phyloP scores from a whole-genome alignment of 352 stramenopile genomes.

The Nothophytophthora sp. region DNA sequence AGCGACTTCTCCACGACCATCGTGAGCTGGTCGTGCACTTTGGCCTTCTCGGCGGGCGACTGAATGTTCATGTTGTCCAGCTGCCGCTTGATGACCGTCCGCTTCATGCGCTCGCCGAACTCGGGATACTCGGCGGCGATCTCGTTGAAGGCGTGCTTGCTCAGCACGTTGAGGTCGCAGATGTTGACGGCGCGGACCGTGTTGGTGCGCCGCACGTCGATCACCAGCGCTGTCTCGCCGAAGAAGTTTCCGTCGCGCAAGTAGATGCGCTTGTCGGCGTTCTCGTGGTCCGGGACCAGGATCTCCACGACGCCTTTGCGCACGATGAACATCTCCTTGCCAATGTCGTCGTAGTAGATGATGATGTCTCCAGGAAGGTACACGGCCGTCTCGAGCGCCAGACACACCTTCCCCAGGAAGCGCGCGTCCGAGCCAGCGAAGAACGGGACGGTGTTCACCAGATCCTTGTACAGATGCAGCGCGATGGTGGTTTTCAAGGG shows the following conservation, averaged over 20 bases:
- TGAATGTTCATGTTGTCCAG: constrained; percentile 88
- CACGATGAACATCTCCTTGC: constrained; percentile 89
- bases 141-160: constrained; percentile 78
- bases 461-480: constrained; percentile 79
- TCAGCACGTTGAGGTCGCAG: constrained; percentile 79
- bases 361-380: constrained; percentile 79
- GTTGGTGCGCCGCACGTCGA: constrained; percentile 79
- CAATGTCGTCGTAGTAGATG: constrained; percentile 83
- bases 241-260: constrained; percentile 80
- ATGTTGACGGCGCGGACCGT: constrained; percentile 79
- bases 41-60: constrained; percentile 67
- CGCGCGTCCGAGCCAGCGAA: constrained; percentile 73
- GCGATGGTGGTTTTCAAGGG: constrained; percentile 75
- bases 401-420: constrained; percentile 79
- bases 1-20: constrained; percentile 81
- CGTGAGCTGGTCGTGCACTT: constrained; percentile 78
- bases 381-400: constrained; percentile 74
- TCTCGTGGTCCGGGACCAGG: constrained; percentile 47
- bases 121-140: constrained; percentile 81
- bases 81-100: constrained; percentile 79
- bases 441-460: constrained; percentile 79
- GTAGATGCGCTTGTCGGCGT: constrained; percentile 68
- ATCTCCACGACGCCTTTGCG: constrained; percentile 85
- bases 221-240: constrained; percentile 74
- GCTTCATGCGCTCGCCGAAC: constrained; percentile 82